Percentiles rank a stretch among this genome's conserved stretches.
Evolutionary conservation across 1,284 basidiomycete genomes (phyloP).

Genomic region (Ceratobasidium sp.): DNA sequence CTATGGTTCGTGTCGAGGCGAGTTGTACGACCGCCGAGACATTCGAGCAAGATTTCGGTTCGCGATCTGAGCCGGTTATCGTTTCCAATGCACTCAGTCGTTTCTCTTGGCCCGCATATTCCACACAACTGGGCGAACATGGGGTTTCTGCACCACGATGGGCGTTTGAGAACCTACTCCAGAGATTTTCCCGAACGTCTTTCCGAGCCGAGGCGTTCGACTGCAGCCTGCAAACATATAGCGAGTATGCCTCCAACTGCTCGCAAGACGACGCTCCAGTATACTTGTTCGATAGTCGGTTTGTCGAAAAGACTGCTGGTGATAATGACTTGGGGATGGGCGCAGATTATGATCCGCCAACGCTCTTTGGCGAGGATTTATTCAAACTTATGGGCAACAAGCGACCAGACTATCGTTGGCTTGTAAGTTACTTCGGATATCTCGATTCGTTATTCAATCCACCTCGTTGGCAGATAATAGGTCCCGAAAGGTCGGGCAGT

Average conservation of each 20-base stretch:
- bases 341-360: conserved; percentile 52
- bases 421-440: conserved; percentile 47
- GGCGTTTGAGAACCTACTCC: conserved; percentile 50
- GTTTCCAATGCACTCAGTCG: conserved; percentile 51
- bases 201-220: conserved; percentile 55
- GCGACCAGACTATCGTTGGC: conserved; percentile 55
- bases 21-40: conserved; percentile 1
- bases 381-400: conserved; percentile 53
- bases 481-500: conserved; percentile 54
- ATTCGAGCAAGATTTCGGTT: conserved; percentile 45
- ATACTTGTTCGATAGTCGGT: conserved; percentile 55
- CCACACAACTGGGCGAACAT: neutral
- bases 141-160: conserved; percentile 46
- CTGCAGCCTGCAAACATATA: conserved; percentile 51
- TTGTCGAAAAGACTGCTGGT: conserved; percentile 52
- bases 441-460: neutral
- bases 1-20: conserved; percentile 35
- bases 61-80: conserved; percentile 52
- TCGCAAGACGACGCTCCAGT: conserved; percentile 54
- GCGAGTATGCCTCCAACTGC: conserved; percentile 52
- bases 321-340: conserved; percentile 47
- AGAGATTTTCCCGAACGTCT: conserved; percentile 49
- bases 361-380: conserved; percentile 54
- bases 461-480: conserved; percentile 52
- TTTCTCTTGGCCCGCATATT: conserved; percentile 53